Percentiles rank a stretch among this genome's conserved stretches.
Evolutionary conservation across 2,329 filamentous ascomycete genomes (phyloP).

Genomic region (Paraphaeosphaeria minitans): DNA sequence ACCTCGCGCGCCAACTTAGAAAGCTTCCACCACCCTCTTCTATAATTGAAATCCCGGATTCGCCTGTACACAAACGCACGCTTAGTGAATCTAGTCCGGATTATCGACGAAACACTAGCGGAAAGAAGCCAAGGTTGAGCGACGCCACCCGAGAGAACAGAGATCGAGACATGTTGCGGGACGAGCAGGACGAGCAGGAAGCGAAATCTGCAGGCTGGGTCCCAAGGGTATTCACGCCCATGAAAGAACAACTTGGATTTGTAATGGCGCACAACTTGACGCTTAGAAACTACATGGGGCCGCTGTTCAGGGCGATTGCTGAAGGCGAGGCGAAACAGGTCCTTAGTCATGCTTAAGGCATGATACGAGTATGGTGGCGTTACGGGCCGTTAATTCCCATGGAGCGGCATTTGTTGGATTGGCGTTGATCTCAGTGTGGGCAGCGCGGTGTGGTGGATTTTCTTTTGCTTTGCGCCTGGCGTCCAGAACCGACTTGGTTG

Average conservation of each 20-base stretch:
- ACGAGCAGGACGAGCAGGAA: constrained; percentile 54
- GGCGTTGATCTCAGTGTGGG: constrained; percentile 4
- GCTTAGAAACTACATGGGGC: constrained; percentile 46
- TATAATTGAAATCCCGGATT: constrained; percentile 31
- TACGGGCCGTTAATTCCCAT: background rate
- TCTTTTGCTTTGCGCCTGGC: background rate
- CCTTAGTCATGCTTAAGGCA: background rate
- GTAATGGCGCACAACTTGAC: constrained; percentile 69
- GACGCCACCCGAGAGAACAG: constrained; percentile 36
- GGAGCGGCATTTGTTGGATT: constrained; percentile 2
- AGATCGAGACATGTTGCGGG: constrained; percentile 38
- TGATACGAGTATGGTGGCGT: background rate
- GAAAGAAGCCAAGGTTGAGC: constrained; percentile 52
- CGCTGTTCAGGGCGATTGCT: constrained; percentile 43
- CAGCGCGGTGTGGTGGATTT: background rate
- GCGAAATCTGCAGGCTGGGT: constrained; percentile 66
- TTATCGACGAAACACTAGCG: constrained; percentile 29
- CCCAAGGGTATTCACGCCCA: constrained; percentile 68
- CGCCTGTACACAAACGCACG: constrained; percentile 38
- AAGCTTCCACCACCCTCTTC: constrained; percentile 41
- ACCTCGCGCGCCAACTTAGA: constrained; percentile 64
- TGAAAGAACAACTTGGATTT: constrained; percentile 68
- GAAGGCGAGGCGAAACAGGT: constrained; percentile 30
- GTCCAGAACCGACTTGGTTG: background rate
- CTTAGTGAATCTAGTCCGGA: constrained; percentile 36